These are phyloP conservation scores for Yarrowia sp. DNA, from an alignment of 805 yeast species.

Conservation along the genomic window DNA sequence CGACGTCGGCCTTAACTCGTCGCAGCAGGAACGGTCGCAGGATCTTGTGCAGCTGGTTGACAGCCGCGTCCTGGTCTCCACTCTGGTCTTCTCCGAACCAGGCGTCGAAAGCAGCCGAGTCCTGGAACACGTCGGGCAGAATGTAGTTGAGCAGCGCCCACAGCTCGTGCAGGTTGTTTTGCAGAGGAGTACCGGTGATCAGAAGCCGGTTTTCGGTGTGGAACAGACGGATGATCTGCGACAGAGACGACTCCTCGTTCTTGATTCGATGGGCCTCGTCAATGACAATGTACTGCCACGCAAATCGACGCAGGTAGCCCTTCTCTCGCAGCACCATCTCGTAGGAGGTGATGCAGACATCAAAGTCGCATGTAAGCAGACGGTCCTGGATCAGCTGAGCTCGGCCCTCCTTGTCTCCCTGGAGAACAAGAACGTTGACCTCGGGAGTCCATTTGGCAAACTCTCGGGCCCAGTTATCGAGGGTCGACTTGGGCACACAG, in stretches of 20 bases:
- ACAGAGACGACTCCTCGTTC: conserved; percentile 88
- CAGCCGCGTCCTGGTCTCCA: conserved; percentile 68
- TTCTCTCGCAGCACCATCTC: conserved; percentile 94
- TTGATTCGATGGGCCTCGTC: conserved; percentile 98
- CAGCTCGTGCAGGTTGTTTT: conserved; percentile 90
- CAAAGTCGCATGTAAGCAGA: conserved; percentile 77
- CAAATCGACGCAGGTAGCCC: conserved; percentile 73
- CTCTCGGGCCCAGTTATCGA: conserved; percentile 96
- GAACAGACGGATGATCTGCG: conserved; percentile 88
- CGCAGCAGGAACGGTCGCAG: conserved; percentile 86
- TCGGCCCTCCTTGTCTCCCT: conserved; percentile 86
- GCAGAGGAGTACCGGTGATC: conserved; percentile 96
- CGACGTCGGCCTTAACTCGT: conserved; percentile 92
- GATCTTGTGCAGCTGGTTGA: conserved; percentile 84
- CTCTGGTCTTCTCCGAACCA: conserved; percentile 68
- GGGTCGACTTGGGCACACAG: conserved; percentile 93
- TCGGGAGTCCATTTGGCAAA: conserved; percentile 95
- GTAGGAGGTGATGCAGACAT: conserved; percentile 87
- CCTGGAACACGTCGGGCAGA: conserved; percentile 94
- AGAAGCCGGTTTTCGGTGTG: conserved; percentile 83
- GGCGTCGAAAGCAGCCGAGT: conserved; percentile 85
- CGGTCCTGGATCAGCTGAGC: conserved; percentile 62
- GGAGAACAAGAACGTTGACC: conserved; percentile 80
- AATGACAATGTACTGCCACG: conserved; percentile 92
- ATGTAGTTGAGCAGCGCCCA: conserved; percentile 94